Evolutionary conservation across 2,329 filamentous ascomycete genomes (phyloP).

Genomic region (Dryadomyces quercivorus): DNA sequence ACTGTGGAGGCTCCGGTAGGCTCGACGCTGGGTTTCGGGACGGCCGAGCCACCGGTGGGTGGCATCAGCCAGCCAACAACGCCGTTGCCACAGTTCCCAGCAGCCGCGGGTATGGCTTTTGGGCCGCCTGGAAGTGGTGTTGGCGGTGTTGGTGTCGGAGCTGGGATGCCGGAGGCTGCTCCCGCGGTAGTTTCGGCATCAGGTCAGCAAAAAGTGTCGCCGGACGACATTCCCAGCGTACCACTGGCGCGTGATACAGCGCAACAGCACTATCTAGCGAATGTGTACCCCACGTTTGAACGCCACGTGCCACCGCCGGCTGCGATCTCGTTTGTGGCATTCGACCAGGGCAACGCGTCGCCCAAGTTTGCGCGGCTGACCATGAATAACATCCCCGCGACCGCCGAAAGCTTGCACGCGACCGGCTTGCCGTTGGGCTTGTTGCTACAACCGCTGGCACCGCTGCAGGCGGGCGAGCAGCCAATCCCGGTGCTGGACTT

Average conservation of each 20-base stretch:
- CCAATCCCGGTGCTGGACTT: conserved; percentile 90
- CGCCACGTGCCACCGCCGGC: conserved; percentile 84
- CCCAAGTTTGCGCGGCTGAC: conserved; percentile 88
- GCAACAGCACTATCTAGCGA: conserved; percentile 72
- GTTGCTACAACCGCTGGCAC: conserved; percentile 76
- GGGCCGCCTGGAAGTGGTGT: conserved; percentile 18
- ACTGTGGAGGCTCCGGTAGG: conserved; percentile 61
- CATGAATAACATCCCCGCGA: conserved; percentile 83
- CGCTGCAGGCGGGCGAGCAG: conserved; percentile 70
- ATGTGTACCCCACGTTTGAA: conserved; percentile 93
- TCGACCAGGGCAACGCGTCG: conserved; percentile 91
- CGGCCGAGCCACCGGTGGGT: not conserved
- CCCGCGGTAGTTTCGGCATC: conserved; percentile 43
- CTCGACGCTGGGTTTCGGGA: conserved; percentile 43
- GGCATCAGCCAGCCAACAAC: not conserved
- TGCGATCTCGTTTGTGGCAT: conserved; percentile 79
- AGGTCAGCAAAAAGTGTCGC: conserved; percentile 66
- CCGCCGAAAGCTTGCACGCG: conserved; percentile 63
- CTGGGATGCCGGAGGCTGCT: conserved; percentile 17
- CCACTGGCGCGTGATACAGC: conserved; percentile 72
- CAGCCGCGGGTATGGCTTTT: conserved; percentile 41
- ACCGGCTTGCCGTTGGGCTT: conserved; percentile 81
- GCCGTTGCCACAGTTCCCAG: conserved; percentile 46
- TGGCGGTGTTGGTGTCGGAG: not conserved
- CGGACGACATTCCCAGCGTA: conserved; percentile 87